A percentile compares a stretch with the other conserved stretches of the same genome.
Conservation (phyloP, 2,329 filamentous ascomycete genomes). For the Magnaporthiopsis incrustans region DNA sequence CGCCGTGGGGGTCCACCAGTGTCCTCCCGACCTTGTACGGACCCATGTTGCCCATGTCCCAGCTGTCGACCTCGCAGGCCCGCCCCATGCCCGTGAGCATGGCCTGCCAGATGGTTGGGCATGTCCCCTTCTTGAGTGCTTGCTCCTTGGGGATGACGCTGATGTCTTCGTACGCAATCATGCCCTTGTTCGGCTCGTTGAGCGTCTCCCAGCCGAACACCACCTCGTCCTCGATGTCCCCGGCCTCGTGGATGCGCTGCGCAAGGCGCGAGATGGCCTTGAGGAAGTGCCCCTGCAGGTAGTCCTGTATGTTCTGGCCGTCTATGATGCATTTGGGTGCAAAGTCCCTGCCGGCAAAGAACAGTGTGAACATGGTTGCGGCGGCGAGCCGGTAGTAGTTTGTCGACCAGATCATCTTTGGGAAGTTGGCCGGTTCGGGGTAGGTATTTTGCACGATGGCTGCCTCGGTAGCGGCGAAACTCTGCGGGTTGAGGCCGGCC, state of each 20-base stretch:
- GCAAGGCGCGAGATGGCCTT: conserved; percentile 74
- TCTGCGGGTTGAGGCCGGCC: conserved; percentile 78
- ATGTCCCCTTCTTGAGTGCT: conserved; percentile 84
- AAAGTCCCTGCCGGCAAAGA: conserved; percentile 86
- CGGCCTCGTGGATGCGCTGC: conserved; percentile 77
- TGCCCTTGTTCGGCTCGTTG: conserved; percentile 88
- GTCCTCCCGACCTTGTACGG: conserved; percentile 81
- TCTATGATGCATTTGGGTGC: conserved; percentile 94
- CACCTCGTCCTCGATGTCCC: conserved; percentile 76
- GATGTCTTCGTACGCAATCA: conserved; percentile 77
- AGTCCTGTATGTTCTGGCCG: conserved; percentile 90
- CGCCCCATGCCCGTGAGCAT: conserved; percentile 86
- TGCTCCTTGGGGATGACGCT: conserved; percentile 77
- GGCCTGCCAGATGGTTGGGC: conserved; percentile 88
- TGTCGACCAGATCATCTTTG: conserved; percentile 99
- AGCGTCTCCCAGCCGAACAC: conserved; percentile 94
- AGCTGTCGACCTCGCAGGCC: conserved; percentile 82
- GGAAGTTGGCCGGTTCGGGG: conserved; percentile 73
- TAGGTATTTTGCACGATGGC: conserved; percentile 94
- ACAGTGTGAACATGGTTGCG: conserved; percentile 88
- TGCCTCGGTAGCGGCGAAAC: conserved; percentile 79
- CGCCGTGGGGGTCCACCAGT: conserved; percentile 81
- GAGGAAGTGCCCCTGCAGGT: conserved; percentile 80
- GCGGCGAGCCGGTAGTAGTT: conserved; percentile 86
- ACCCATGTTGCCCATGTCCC: conserved; percentile 89